These are phyloP conservation scores for Globisporangium alternatum DNA, from an alignment of 352 stramenopile genomes.

Conservation along the genomic window DNA sequence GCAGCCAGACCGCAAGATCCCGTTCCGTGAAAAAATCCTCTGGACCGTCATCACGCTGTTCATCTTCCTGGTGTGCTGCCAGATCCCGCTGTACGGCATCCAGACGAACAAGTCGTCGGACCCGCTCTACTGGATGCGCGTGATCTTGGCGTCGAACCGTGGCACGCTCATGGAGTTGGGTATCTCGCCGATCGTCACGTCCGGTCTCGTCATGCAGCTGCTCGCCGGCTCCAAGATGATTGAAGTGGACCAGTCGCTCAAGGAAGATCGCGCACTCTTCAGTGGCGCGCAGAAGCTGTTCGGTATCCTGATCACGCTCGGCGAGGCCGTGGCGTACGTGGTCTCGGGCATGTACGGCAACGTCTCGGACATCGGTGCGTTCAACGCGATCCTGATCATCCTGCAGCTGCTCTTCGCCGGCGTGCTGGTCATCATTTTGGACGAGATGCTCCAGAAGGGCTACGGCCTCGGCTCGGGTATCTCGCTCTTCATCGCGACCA, in stretches of 20 bases:
- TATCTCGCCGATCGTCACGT: slow-evolving; percentile 99
- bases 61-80: slow-evolving; percentile 99
- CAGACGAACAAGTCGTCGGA: slow-evolving; percentile 98
- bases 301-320: slow-evolving; percentile 98
- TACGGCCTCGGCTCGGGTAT: slow-evolving; percentile 99
- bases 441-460: slow-evolving; percentile 99
- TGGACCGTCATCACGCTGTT: slow-evolving; percentile 99
- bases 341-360: slow-evolving; percentile 99
- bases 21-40: slow-evolving; percentile 98
- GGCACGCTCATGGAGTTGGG: slow-evolving; percentile 98
- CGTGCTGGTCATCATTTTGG: slow-evolving; percentile 98
- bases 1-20: slow-evolving; percentile 96
- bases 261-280: slow-evolving; percentile 98
- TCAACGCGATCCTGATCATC: slow-evolving; percentile 99
- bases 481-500: slow-evolving; percentile 99
- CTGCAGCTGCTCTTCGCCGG: slow-evolving; percentile 98
- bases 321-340: slow-evolving; percentile 98
- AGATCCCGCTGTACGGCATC: slow-evolving; percentile 99
- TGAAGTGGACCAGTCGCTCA: slow-evolving; percentile 98
- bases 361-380: slow-evolving; percentile 95
- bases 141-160: slow-evolving; percentile 98
- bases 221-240: slow-evolving; percentile 98
- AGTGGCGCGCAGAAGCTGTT: slow-evolving; percentile 99
- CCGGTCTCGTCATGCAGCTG: slow-evolving; percentile 99
- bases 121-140: slow-evolving; percentile 99